phyloP scores from a whole-genome alignment of 1,139 yeast species.

The Yamadazyma kanchanaburiensis region DNA sequence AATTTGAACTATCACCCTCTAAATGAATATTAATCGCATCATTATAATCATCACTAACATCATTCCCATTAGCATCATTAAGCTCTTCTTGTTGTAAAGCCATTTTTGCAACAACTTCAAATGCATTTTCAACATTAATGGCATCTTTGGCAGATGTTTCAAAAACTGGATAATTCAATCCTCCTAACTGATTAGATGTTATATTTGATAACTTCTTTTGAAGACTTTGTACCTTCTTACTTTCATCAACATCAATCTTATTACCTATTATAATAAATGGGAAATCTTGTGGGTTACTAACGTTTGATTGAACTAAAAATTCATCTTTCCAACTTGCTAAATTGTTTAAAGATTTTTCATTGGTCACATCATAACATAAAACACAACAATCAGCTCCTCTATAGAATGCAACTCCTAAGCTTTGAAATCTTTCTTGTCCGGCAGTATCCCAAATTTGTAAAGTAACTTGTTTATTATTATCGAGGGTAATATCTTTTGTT shows the following conservation, averaged over 20 bases:
- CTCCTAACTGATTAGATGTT: constrained; percentile 76
- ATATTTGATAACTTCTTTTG: constrained; percentile 82
- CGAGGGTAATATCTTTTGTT: constrained; percentile 84
- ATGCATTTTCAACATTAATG: constrained; percentile 90
- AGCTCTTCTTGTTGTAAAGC: constrained; percentile 90
- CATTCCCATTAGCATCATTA: constrained; percentile 82
- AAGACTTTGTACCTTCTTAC: constrained; percentile 73
- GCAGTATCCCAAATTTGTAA: constrained; percentile 99
- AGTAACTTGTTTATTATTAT: constrained; percentile 63
- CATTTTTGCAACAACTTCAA: constrained; percentile 92
- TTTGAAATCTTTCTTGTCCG: constrained; percentile 96
- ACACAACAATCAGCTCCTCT: constrained; percentile 99
- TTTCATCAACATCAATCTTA: constrained; percentile 91
- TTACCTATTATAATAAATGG: constrained; percentile 95
- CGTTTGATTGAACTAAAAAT: constrained; percentile 88
- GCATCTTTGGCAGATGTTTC: constrained; percentile 95
- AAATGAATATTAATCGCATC: constrained; percentile 94
- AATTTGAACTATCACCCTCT: constrained; percentile 73
- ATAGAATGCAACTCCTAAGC: constrained; percentile 95
- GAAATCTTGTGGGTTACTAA: constrained; percentile 88
- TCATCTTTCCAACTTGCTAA: constrained; percentile 94
- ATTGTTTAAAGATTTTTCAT: constrained; percentile 87
- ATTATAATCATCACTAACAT: constrained; percentile 71
- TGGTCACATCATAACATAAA: constrained; percentile 89
- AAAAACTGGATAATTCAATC: constrained; percentile 77